These are phyloP conservation scores for Calamus simplicifolius DNA, from an alignment of 176 grass and related monocot species.

Conservation along the genomic window DNA sequence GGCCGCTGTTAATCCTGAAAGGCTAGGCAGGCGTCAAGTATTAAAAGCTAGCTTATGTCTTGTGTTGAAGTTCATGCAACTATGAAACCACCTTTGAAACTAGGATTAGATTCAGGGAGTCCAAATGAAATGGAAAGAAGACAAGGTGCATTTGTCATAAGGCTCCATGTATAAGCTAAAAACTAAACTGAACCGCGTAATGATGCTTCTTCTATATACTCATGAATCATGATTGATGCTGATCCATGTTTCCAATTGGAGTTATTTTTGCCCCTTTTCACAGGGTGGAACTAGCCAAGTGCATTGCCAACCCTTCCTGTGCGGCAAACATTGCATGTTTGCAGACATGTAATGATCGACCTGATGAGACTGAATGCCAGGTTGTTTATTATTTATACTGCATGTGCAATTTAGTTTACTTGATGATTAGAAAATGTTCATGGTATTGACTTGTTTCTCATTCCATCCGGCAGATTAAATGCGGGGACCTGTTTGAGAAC, in stretches of 20 bases:
- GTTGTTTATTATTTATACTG: conserved; percentile 25
- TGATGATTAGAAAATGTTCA: no score
- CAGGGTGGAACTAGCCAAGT: conserved; percentile 89
- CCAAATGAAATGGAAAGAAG: no score
- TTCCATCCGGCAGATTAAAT: conserved; percentile 62
- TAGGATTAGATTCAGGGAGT: no score
- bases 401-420: background rate
- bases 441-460: background rate
- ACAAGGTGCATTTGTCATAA: no score
- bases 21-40: no score
- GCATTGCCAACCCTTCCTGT: conserved; percentile 90
- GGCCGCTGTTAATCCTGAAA: no score
- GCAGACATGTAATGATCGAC: conserved; percentile 85
- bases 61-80: no score
- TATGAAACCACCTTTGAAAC: no score
- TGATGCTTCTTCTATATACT: background rate
- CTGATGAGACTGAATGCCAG: conserved; percentile 97
- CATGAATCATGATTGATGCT: background rate
- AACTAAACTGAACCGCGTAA: no score
- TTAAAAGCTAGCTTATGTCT: no score
- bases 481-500: conserved; percentile 90
- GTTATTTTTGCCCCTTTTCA: background rate
- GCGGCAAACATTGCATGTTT: conserved; percentile 95
- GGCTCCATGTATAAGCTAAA: no score
- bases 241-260: background rate